phyloP scores from a whole-genome alignment of 129 eudicot genomes.

The Lonicera japonica region DNA sequence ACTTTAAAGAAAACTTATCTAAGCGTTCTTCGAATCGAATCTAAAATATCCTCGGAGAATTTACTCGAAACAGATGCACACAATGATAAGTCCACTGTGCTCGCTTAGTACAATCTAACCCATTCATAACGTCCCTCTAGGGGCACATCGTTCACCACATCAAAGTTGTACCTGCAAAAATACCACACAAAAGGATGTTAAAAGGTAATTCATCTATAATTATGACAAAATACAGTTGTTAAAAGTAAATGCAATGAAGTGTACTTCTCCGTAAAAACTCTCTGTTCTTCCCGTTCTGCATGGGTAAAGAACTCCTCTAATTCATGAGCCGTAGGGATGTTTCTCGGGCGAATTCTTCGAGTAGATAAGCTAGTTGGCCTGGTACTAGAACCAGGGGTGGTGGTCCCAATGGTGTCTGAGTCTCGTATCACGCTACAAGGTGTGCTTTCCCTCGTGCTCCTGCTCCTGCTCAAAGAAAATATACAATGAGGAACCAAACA shows the following conservation, averaged over 20 bases:
- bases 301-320: constrained; percentile 65
- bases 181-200: neutral
- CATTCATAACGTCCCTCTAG: constrained; percentile 87
- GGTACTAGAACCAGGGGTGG: constrained; percentile 65
- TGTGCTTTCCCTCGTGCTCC: constrained; percentile 95
- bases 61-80: too few species aligned
- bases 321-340: constrained; percentile 63
- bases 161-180: constrained; percentile 84
- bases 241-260: constrained; percentile 1
- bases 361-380: constrained; percentile 31
- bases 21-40: constrained; percentile 23
- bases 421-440: constrained; percentile 78
- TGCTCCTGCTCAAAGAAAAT: constrained; percentile 39
- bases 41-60: constrained; percentile 4
- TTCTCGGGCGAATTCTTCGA: constrained; percentile 27
- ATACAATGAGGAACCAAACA: neutral
- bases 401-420: constrained; percentile 27
- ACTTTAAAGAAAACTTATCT: constrained; percentile 22
- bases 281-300: constrained; percentile 63
- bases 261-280: constrained; percentile 65
- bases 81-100: constrained; percentile 28
- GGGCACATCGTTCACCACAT: constrained; percentile 67
- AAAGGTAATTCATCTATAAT: neutral
- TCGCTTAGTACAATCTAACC: constrained; percentile 52
- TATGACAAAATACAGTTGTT: neutral